These are phyloP conservation scores for Arthrobotrys pseudoclavata DNA, from an alignment of 2,329 filamentous ascomycete genomes.

Conservation along the genomic window DNA sequence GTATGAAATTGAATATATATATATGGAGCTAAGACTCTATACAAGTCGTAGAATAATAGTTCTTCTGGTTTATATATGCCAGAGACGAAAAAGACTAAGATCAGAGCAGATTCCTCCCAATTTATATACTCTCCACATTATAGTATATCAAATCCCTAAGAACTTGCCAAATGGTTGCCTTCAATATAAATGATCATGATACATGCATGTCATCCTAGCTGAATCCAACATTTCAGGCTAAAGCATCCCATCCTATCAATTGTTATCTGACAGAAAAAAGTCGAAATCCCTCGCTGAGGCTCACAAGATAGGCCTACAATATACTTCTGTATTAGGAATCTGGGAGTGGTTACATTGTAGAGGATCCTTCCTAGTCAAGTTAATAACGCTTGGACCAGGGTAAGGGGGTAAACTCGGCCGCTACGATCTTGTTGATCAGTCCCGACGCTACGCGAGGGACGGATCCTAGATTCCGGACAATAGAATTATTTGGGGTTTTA, in stretches of 20 bases:
- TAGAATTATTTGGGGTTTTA: neutral
- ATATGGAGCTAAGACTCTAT: neutral
- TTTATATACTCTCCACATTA: neutral
- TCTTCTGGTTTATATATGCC: neutral
- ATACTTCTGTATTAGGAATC: slow-evolving; percentile 20
- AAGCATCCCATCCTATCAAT: neutral
- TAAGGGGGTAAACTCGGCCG: neutral
- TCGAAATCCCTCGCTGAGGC: slow-evolving; percentile 10
- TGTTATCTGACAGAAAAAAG: neutral
- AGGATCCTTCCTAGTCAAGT: slow-evolving; percentile 25
- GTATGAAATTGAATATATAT: neutral
- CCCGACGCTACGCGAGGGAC: slow-evolving; percentile 13
- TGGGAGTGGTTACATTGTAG: slow-evolving; percentile 11
- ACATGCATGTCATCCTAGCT: neutral
- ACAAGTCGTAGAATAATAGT: neutral
- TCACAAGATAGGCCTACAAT: slow-evolving; percentile 13
- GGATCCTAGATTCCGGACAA: slow-evolving; percentile 5
- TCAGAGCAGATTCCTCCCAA: neutral
- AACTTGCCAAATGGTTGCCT: neutral
- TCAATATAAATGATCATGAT: neutral
- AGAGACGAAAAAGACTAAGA: neutral
- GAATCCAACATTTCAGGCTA: neutral
- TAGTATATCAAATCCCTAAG: neutral
- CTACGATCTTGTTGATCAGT: neutral
- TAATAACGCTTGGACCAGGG: neutral